Base-by-base conservation (phyloP, 495 filamentous ascomycete genomes). In the Podospora appendiculata region DNA sequence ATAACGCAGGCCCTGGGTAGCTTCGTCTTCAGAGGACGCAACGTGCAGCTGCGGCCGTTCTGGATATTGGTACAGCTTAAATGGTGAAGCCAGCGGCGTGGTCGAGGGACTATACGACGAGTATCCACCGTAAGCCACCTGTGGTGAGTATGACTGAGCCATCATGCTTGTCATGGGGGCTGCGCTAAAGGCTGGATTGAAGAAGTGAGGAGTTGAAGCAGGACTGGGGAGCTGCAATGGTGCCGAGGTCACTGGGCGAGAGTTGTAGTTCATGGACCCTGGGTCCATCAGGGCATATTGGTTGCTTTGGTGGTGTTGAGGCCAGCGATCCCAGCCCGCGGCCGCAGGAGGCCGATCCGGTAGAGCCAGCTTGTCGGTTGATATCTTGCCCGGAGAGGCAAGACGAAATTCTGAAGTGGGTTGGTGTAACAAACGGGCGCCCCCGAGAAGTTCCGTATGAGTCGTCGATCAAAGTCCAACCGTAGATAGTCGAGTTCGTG, bases 251-350 rank as follows among this genome's bases (percentile, higher is more conserved):
- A 56, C 55, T 7, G 61, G 50, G 33, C 58, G 62, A 14, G 64
- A 60, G 54, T 64, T 61, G 55, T 69, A 75, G 4, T 61, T 53
- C 55, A 70, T 63, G 44, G 70, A 53, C 44, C 60, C 48, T 17
- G 65, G 8, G 17, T 68, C 63, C 61, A 72, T 60, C 60, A 75
- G 62, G 50, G 52, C 53, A 59, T 69, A 75, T 14, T 70, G 65
- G 14, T 48, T 35, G 47, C 44, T 58, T 13, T 52, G 51, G 16
- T 68, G 65, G 18, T 69, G 67, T 17, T 71, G 64, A 56, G 69
- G 56, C 72, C 72, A 77, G 49, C 70, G 65, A 47, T 50, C 61
- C 74, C 74, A 77, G 56, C 34, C 50, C 8, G 64, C 51, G 35
- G 60, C 57, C 11, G 63, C 56, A 19, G 64, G 54, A 48, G 62